Evolutionary conservation across 371 early-diverging fungal genomes (phyloP), one percentile per base, ranked within the genome.

Genomic region (Mortierella sp.): DNA sequence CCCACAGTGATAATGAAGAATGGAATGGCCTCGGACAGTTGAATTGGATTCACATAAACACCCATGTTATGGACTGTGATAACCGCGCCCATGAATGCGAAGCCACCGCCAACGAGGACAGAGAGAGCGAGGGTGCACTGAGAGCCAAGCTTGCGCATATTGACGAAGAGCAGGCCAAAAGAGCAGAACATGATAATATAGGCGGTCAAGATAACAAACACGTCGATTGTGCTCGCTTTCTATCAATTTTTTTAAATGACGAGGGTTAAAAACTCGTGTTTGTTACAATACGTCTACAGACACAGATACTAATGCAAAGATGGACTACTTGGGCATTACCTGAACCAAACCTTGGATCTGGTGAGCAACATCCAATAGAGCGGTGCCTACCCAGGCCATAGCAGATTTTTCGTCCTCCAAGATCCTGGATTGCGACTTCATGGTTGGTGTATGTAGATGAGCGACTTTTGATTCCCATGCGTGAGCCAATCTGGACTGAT

Each of bases 1-100:
- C 97, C 97, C 51, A 97, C 92, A n/a, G 96, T 95, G 64, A 96
- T 93, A 51, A 95, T 92, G 61, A 97, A 90, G 87, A 97, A 97
- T 3, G 97, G 97, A 76, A 96, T 91, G 22, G 96, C 95, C 83
- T 97, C 96, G 66, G 93, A 89, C 68, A 95, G 88, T n/a, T 93
- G 88, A 35, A 93, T 89, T 5, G 92, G 90, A 84, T 93, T 90
- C n/a, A 95, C 88, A 45, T 88, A 85, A 35, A 92, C 88, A 20
- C 93, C 93, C 14, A 95, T 83, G 26, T 88, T 74, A 75, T 90
- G 88, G 37, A 92, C 89, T 1, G 93, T 90, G 61, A 89, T 84
- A 32, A 95, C 86, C 16, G 95, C 93, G 64, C 92, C 90, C 83
- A 95, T 88, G 66, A 97, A 93, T 0, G 97, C 92, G 77, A 92